Percentiles rank a stretch among this genome's conserved stretches.
Conservation (phyloP, 2,329 filamentous ascomycete genomes). For the Ilyonectria sp. region DNA sequence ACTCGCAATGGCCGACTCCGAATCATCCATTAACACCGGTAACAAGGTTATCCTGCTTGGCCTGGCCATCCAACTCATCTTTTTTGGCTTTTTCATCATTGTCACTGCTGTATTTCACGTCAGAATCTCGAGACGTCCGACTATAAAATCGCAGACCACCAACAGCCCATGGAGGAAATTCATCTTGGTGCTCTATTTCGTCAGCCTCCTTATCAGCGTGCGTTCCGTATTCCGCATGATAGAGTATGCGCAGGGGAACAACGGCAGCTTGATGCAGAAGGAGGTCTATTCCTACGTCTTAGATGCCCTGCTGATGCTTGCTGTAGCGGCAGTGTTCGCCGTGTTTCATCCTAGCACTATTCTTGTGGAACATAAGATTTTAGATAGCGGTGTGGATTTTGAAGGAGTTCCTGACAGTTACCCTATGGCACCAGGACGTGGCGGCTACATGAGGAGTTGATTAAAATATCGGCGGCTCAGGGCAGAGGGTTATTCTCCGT, state of each 20-base stretch:
- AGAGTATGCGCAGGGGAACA: not conserved
- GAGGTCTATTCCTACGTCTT: not conserved
- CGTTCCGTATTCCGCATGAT: not conserved
- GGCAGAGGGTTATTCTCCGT: not conserved
- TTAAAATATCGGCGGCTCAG: not conserved
- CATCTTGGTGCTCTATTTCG: not conserved
- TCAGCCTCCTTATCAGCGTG: not conserved
- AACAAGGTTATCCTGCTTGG: not conserved
- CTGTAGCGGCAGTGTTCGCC: not conserved
- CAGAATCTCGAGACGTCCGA: not conserved
- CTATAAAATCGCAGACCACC: not conserved
- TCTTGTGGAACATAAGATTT: not conserved
- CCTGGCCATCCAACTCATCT: not conserved
- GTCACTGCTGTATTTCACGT: not conserved
- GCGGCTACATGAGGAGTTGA: not conserved
- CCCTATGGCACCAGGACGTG: not conserved
- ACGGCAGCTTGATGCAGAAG: not conserved
- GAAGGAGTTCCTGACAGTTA: not conserved
- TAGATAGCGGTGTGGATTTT: not conserved
- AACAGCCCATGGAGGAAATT: not conserved
- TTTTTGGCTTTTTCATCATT: not conserved
- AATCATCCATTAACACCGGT: not conserved
- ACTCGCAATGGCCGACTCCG: not conserved
- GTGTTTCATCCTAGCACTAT: not conserved
- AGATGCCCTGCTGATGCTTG: not conserved